These are phyloP conservation scores for Geotrichum carabidarum DNA, from an alignment of 1,139 yeast species.

Conservation along the genomic window DNA sequence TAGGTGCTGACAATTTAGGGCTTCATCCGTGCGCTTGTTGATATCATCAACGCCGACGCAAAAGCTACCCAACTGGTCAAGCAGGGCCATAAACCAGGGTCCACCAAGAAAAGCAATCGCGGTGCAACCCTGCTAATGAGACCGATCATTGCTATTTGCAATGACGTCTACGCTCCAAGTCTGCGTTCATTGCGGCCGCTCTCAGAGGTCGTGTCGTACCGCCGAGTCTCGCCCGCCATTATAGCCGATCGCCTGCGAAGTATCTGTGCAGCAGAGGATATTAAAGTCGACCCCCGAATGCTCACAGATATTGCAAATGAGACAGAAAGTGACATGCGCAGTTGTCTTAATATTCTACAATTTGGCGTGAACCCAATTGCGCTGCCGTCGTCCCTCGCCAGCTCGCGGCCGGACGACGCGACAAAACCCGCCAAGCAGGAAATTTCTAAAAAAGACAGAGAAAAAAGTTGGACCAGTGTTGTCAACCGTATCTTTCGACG, in stretches of 20 bases:
- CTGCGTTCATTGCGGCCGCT: slow-evolving; percentile 68
- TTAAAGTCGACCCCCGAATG: slow-evolving; percentile 39
- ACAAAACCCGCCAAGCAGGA: slow-evolving; percentile 13
- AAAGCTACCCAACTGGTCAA: slow-evolving; percentile 32
- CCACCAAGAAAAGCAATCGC: slow-evolving; percentile 17
- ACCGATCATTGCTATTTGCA: slow-evolving; percentile 90
- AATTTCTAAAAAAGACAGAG: slow-evolving; percentile 25
- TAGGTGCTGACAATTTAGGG: slow-evolving; percentile 39
- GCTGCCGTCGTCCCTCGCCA: not conserved
- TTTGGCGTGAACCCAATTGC: slow-evolving; percentile 44
- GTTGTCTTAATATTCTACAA: slow-evolving; percentile 79
- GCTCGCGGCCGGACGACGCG: not conserved
- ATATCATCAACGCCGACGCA: slow-evolving; percentile 56
- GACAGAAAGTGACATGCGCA: slow-evolving; percentile 80
- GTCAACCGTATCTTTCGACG: slow-evolving; percentile 30
- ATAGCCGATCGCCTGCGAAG: slow-evolving; percentile 46
- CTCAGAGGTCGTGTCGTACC: slow-evolving; percentile 66
- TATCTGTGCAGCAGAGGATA: slow-evolving; percentile 48
- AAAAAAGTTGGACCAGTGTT: slow-evolving; percentile 26
- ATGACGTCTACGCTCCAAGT: slow-evolving; percentile 70
- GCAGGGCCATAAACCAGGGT: slow-evolving; percentile 1
- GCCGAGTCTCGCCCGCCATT: slow-evolving; percentile 51
- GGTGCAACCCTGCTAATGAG: slow-evolving; percentile 50
- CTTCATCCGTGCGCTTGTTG: slow-evolving; percentile 62
- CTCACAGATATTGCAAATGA: slow-evolving; percentile 58